Base-by-base conservation (phyloP, 495 filamentous ascomycete genomes). In the Parathielavia hyrcaniae region DNA sequence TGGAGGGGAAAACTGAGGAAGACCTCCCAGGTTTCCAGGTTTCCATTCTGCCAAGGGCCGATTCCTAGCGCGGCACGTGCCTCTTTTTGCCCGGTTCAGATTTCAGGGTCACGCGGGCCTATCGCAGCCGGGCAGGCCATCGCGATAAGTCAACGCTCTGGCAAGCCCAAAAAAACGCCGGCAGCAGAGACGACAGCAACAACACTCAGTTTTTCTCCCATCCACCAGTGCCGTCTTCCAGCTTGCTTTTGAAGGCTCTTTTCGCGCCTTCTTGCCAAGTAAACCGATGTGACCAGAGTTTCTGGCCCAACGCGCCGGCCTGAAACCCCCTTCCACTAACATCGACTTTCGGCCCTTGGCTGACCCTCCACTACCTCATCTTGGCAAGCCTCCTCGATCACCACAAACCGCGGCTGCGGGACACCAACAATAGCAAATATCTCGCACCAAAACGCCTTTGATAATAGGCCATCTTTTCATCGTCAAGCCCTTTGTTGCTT, bases 41-140 rank as follows among this genome's bases (percentile, higher is more conserved):
- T 35, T 5, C 10, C 1, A 23, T 46, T 46, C 22, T 47, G 19
- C 17, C 32, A 38, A 46, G 41, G 53, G 4, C 1, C 32, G 36
- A 30, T 19, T 44, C 56, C 34, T 39, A 11, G 45, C 5, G 39
- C 53, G 62, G 68, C 68, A 70, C 68, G 68, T 70, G 68, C 66
- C 59, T 17, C 43, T 44, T 32, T n/a, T 48, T 30, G 26, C 34
- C 17, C 47, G 12, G 44, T 52, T 57, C 61, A 68, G 59, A 61
- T 61, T 65, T 58, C 64, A 54, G 61, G 66, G 64, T 69, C 68
- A 69, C 68, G 64, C 66, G 57, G 41, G 66, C 62, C 60, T 67
- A 68, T 67, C 66, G 60, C 59, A 50, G 26, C 59, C 55, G 52
- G 38, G 57, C 58, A 54, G 38, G 57, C 58, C 59, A 62, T 60